A percentile compares a stretch with the other conserved stretches of the same genome.
Conservation (phyloP, 805 yeast genomes). For the Pichia phayaonensis region DNA sequence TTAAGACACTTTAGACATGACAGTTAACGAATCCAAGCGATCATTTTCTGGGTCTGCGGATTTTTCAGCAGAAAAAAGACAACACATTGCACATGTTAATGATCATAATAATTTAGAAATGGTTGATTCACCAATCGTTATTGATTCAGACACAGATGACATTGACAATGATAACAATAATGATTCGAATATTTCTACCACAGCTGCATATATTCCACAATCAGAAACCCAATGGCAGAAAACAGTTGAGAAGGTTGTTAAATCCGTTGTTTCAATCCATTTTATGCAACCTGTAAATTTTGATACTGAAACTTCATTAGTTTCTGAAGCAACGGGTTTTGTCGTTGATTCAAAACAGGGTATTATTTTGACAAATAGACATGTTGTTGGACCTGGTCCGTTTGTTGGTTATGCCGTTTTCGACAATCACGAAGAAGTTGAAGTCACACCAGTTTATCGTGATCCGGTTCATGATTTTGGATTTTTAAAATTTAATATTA, state of each 20-base stretch:
- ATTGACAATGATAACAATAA: no score
- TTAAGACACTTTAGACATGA: neutral
- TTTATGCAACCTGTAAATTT: constrained; percentile 81
- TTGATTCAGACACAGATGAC: neutral
- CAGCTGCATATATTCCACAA: constrained; percentile 10
- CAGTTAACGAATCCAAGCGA: neutral
- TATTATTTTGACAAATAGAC: constrained; percentile 83
- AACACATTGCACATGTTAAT: neutral
- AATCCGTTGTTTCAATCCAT: constrained; percentile 82
- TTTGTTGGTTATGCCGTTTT: constrained; percentile 87
- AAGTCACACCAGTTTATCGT: constrained; percentile 76
- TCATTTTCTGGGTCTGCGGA: neutral
- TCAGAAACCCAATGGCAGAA: constrained; percentile 55
- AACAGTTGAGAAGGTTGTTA: constrained; percentile 74
- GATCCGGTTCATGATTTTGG: constrained; percentile 97
- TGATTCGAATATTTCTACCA: no score
- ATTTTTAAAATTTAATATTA: constrained; percentile 71
- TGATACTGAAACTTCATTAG: constrained; percentile 75
- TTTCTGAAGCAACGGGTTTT: constrained; percentile 92
- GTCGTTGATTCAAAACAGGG: constrained; percentile 81
- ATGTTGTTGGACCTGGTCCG: constrained; percentile 94
- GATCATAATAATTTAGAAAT: neutral
- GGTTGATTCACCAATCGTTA: neutral
- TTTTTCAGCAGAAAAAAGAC: neutral
- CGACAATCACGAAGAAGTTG: constrained; percentile 91